Evolutionary conservation across 352 stramenopile genomes (phyloP), one percentile per base, ranked within the genome.

Genomic region (Phytophthora citrophthora): DNA sequence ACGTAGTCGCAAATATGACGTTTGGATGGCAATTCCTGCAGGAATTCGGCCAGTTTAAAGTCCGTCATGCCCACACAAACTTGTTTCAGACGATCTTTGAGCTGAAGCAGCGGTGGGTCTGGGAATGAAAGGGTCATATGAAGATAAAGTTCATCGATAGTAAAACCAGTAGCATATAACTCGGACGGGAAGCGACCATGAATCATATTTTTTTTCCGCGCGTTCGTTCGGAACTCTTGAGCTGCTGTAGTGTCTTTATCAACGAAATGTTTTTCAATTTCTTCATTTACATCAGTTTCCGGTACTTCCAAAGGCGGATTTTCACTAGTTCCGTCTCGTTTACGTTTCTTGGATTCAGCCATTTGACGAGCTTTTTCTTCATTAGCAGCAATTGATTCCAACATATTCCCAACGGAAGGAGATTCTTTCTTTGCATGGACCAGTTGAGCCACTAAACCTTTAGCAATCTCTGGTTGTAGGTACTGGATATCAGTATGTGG

Each of bases 1-100:
- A 79, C 68, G 32, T 98, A 98, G 16, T 74, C 74, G 23, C 96
- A 90, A 27, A 98, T 82, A 29, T 98, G 89, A 3, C 88, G 89
- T 61, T 98, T 98, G 0, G 91, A 96, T 1, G 93, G 93, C 4
- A 98, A 60, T 68, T 98, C 93, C 27, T 95, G 76, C 2, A 97
- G 76, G 38, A 98, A 71, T 54, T 98, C 91, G 2, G 64, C 56
- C 51, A 93, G 46, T 61, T 97, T 98, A 23, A 97, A 87, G 11
- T 85, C 68, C 0, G 92, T 97, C 81, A 96, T 89, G 0, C 87
- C 87, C 0, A 77, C 86, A 44, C 84, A 95, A 23, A 92, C 59
- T 15, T 60, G 63, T 41, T 89, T 72, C 0, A 95, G 68, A 18
- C 86, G 74, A 29, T 76, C 50, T 46, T 80, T 67, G 1, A 97